These are phyloP conservation scores for Xylaria arbuscula DNA, from an alignment of 2,329 filamentous ascomycete genomes.

Conservation along the genomic window DNA sequence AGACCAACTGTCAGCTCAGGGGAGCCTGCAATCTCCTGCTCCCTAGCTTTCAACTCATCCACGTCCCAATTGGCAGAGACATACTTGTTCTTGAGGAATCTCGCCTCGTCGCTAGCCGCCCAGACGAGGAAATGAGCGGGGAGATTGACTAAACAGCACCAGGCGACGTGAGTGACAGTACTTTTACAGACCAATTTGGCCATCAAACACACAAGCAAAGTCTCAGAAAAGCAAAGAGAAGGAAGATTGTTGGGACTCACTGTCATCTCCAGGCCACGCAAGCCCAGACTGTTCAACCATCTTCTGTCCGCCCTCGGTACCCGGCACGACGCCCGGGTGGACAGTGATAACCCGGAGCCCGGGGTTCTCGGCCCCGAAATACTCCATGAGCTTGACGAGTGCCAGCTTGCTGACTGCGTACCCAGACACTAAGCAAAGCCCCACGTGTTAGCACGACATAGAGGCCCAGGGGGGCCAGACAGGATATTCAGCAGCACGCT, in stretches of 20 bases:
- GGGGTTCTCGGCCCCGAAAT: slow-evolving; percentile 42
- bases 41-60: slow-evolving; percentile 41
- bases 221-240: neutral
- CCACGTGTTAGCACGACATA: neutral
- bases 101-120: slow-evolving; percentile 41
- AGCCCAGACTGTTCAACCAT: slow-evolving; percentile 39
- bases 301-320: slow-evolving; percentile 37
- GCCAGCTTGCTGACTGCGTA: slow-evolving; percentile 50
- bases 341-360: slow-evolving; percentile 38
- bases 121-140: slow-evolving; percentile 41
- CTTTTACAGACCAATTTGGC: neutral
- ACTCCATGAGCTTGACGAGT: slow-evolving; percentile 42
- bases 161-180: neutral
- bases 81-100: slow-evolving; percentile 43
- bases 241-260: slow-evolving; percentile 23
- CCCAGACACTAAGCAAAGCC: slow-evolving; percentile 46
- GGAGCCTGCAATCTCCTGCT: slow-evolving; percentile 38
- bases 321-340: slow-evolving; percentile 40
- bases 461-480: neutral
- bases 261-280: slow-evolving; percentile 41
- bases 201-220: neutral
- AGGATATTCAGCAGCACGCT: too few relatives aligned
- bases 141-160: slow-evolving; percentile 32
- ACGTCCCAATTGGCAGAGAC: slow-evolving; percentile 42
- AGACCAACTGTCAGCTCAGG: slow-evolving; percentile 38